Evolutionary conservation across 106 monocot genomes (phyloP).

Genomic region (Dendrobium officinale): DNA sequence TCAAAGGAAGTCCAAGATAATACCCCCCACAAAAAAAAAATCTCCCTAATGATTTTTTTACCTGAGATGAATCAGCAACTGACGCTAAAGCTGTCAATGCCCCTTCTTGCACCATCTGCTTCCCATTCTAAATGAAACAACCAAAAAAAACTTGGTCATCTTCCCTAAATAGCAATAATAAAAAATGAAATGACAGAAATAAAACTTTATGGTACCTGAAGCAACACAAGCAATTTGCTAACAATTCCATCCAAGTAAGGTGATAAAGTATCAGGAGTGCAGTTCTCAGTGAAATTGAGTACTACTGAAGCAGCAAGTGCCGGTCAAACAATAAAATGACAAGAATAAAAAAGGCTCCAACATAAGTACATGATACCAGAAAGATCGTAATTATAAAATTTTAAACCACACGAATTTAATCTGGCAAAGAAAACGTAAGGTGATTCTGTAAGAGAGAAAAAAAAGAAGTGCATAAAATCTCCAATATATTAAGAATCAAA

Average conservation of each 20-base stretch:
- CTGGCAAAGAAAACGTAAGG: too few relatives aligned
- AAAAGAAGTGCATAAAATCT: too few relatives aligned
- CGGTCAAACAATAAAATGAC: slow-evolving; percentile 21
- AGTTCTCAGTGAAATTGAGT: slow-evolving; percentile 92
- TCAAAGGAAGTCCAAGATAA: slow-evolving; percentile 3
- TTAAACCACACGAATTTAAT: not conserved
- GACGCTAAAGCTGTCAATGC: slow-evolving; percentile 94
- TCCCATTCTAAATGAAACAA: slow-evolving; percentile 55
- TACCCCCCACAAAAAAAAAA: not conserved
- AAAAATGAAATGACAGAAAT: not conserved
- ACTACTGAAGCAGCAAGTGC: slow-evolving; percentile 96
- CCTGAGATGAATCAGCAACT: slow-evolving; percentile 97
- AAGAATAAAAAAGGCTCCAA: not conserved
- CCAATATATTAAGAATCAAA: too few relatives aligned
- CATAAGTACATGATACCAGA: not conserved
- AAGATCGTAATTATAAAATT: not conserved
- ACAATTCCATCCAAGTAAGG: slow-evolving; percentile 93
- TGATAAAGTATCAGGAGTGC: slow-evolving; percentile 85
- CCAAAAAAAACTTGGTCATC: not conserved
- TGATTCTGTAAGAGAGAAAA: too few relatives aligned
- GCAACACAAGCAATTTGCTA: slow-evolving; percentile 78
- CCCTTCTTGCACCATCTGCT: slow-evolving; percentile 96
- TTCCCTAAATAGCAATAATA: not conserved
- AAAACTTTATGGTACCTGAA: slow-evolving; percentile 45
- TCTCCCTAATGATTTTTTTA: slow-evolving; percentile 14